A percentile compares a stretch with the other conserved stretches of the same genome.
Conservation (phyloP, 306 rosid species). For the Vigna reflexopilosa region DNA sequence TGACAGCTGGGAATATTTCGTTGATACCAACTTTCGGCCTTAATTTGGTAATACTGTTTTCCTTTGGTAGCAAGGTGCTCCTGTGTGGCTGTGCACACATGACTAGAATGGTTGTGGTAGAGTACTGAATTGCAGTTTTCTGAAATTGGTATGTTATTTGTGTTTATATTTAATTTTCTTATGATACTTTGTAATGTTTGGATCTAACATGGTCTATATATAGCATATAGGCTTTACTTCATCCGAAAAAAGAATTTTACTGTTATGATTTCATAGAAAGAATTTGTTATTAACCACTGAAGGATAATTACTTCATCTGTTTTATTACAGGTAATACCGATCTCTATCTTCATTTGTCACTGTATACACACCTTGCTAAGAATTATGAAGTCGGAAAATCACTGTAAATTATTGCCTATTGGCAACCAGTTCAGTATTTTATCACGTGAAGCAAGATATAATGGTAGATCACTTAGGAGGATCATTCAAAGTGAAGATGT, state of each 20-base stretch:
- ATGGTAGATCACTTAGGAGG: conserved; percentile 58
- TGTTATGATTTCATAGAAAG: conserved; percentile 24
- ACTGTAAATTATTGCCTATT: conserved; percentile 40
- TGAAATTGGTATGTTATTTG: conserved; percentile 63
- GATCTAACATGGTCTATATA: conserved; percentile 20
- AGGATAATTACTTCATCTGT: conserved; percentile 30
- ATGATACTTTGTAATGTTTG: conserved; percentile 24
- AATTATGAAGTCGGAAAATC: conserved; percentile 47
- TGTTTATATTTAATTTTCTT: conserved; percentile 26
- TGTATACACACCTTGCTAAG: conserved; percentile 58
- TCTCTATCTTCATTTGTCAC: conserved; percentile 55
- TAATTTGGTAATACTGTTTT: conserved; percentile 44
- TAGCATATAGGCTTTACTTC: conserved; percentile 20
- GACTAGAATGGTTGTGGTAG: conserved; percentile 58
- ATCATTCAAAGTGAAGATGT: conserved; percentile 66
- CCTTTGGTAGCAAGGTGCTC: conserved; percentile 69
- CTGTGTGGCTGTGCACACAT: conserved; percentile 67
- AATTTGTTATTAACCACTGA: conserved; percentile 24
- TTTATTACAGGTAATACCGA: conserved; percentile 70
- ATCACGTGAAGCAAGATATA: conserved; percentile 55
- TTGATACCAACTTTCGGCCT: conserved; percentile 26
- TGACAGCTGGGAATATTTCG: conserved; percentile 11
- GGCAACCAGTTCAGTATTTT: conserved; percentile 49
- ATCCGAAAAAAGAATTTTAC: background rate
- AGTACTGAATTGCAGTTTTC: conserved; percentile 57